Base-by-base conservation (phyloP, 1,284 basidiomycete species). In the Pyrrhoderma noxium region DNA sequence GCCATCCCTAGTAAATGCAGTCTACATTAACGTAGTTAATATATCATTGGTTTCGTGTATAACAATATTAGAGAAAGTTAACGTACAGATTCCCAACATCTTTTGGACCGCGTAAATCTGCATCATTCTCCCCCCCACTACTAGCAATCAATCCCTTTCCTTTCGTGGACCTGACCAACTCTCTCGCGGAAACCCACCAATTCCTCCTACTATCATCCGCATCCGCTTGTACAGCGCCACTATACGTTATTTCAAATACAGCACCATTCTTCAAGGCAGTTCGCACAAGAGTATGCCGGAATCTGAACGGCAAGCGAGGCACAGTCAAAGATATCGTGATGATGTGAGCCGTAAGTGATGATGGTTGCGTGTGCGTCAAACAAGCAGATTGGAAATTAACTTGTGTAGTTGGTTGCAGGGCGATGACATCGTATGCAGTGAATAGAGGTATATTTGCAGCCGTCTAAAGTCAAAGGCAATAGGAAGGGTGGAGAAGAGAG, bases 201-300 rank as follows among this genome's bases (percentile, higher is more conserved):
- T 89, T 87, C 44, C 85, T 67, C 64, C 87, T 85, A 14, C 76
- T 74, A 7, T 65, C 66, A 2, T 72, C 62, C 0, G 77, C 79
- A 43, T 81, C 79, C 0, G 74, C 79, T 1, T 80, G 78, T 0
- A 90, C 65, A 0, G 85, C 83, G 14, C 86, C 86, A 0, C 77
- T 75, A 57, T 93, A 91, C 53, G 71, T 74, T 45, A 94, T 76
- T 64, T 93, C 91, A 60, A 94, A 93, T 0, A 84, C 82, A 0
- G 82, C 83, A 4, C 92, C 92, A 57, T 90, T 89, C 59, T 85
- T 83, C 11, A 91, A 71, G 0, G 91, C 89, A 0, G 86, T 84
- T 41, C 86, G 78, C 35, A 93, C 76, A 41, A 90, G 74, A 0
- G 88, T 90, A 57, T 90, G 85, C 61, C 89, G 90, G 57, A 93